phyloP scores from a whole-genome alignment of 257 asterid species.

The Eustoma russellianum region DNA sequence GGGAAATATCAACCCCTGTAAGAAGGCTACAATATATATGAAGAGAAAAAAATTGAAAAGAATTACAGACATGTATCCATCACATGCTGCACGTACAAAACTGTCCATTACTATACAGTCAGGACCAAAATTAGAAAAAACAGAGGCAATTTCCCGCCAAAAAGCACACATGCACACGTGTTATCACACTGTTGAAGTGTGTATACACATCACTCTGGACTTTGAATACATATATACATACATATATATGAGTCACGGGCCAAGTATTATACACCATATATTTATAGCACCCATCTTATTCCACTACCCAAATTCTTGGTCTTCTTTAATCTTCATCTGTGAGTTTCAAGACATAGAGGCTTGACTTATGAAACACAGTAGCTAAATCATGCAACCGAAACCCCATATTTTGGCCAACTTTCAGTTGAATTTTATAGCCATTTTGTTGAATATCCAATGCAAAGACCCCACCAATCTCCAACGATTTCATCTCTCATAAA shows the following conservation, averaged over 20 bases:
- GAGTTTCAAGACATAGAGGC: conserved; percentile 3
- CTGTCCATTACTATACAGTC: conserved; percentile 38
- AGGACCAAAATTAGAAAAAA: conserved; percentile 25
- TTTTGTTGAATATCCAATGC: conserved; percentile 4
- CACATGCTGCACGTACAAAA: conserved; percentile 21
- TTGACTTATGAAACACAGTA: conserved; percentile 23
- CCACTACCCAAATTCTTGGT: no score
- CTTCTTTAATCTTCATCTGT: neutral
- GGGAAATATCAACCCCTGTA: conserved; percentile 12
- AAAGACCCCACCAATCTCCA: conserved; percentile 37
- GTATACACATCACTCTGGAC: conserved; percentile 42
- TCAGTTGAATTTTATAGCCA: conserved; percentile 20
- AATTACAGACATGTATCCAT: conserved; percentile 36
- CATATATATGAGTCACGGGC: no score
- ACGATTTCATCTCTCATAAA: conserved; percentile 31
- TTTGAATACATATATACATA: no score
- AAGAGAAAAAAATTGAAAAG: conserved; percentile 8
- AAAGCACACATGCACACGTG: conserved; percentile 62
- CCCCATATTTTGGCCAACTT: conserved; percentile 18
- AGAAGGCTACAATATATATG: conserved; percentile 4
- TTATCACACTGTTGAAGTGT: conserved; percentile 26
- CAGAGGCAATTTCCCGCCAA: conserved; percentile 44
- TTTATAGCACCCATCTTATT: no score
- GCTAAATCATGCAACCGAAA: conserved; percentile 24
- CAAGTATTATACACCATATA: no score